These are phyloP conservation scores for Yamadazyma phyllophila DNA, from an alignment of 805 yeast genomes.

Conservation along the genomic window DNA sequence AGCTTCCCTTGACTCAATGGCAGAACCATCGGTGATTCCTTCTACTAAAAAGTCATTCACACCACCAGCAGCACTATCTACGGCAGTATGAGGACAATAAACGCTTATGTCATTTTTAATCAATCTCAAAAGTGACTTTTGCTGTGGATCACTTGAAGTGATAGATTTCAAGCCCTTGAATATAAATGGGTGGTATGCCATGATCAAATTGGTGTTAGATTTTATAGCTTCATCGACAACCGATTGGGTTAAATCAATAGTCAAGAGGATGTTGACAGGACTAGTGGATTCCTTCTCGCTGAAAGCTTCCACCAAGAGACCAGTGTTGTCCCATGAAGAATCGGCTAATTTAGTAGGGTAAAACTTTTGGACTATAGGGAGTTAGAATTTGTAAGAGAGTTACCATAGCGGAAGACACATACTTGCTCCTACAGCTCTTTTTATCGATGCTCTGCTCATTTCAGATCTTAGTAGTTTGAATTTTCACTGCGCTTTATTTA, in stretches of 20 bases:
- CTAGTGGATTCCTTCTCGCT: conserved; percentile 4
- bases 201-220: conserved; percentile 50
- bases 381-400: conserved; percentile 14
- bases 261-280: conserved; percentile 46
- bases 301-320: conserved; percentile 71
- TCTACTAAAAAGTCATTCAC: conserved; percentile 89
- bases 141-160: conserved; percentile 69
- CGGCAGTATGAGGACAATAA: conserved; percentile 94
- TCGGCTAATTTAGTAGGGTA: conserved; percentile 86
- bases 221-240: conserved; percentile 85
- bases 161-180: conserved; percentile 83
- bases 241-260: conserved; percentile 79
- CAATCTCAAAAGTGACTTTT: conserved; percentile 66
- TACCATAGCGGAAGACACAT: background rate
- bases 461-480: background rate
- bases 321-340: conserved; percentile 92
- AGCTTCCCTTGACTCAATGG: conserved; percentile 27
- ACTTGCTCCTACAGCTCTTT: conserved; percentile 16
- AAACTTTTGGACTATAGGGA: conserved; percentile 55
- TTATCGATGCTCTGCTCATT: conserved; percentile 86
- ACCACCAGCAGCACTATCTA: conserved; percentile 90
- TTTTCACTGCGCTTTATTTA: background rate
- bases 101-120: conserved; percentile 81
- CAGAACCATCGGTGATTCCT: conserved; percentile 43
- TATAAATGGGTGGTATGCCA: conserved; percentile 93